These are phyloP conservation scores for Persicaria tinctoria DNA, from an alignment of 148 eudicot genomes.

Conservation along the genomic window DNA sequence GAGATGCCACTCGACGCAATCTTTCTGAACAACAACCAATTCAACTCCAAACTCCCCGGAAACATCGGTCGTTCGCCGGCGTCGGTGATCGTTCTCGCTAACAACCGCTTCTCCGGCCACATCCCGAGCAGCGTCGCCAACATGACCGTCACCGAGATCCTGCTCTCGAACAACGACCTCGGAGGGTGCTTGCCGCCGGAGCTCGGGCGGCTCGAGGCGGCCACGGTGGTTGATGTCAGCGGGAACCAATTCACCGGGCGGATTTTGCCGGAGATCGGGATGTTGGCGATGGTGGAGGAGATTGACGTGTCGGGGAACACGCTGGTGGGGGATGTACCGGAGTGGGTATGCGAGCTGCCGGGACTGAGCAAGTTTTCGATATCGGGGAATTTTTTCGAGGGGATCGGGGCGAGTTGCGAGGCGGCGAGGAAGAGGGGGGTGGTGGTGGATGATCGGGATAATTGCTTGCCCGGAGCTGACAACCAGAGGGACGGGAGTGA, in stretches of 20 bases:
- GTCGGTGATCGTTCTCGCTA: constrained; percentile 57
- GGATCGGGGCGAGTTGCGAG: not conserved
- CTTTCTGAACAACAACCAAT: constrained; percentile 48
- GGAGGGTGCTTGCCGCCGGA: constrained; percentile 49
- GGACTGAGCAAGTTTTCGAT: constrained; percentile 53
- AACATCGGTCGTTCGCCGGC: constrained; percentile 52
- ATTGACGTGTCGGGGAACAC: constrained; percentile 53
- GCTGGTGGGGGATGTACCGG: constrained; percentile 48
- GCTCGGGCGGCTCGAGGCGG: constrained; percentile 30
- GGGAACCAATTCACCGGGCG: constrained; percentile 37
- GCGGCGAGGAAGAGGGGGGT: not conserved
- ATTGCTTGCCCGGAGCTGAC: not conserved
- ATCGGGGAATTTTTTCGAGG: constrained; percentile 12
- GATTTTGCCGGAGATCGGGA: constrained; percentile 41
- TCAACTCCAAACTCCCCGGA: constrained; percentile 27
- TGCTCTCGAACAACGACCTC: constrained; percentile 32
- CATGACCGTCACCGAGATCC: constrained; percentile 44
- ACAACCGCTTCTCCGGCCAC: constrained; percentile 47
- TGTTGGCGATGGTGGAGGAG: constrained; percentile 52
- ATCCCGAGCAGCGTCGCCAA: constrained; percentile 38
- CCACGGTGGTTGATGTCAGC: constrained; percentile 60
- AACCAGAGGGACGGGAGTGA: not conserved
- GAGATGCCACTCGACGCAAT: constrained; percentile 11
- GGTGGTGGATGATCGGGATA: not conserved
- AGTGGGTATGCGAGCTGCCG: constrained; percentile 47